Evolutionary conservation across 2,329 filamentous ascomycete genomes (phyloP), one percentile per base, ranked within the genome.

Genomic region (Aspergillus ustus): DNA sequence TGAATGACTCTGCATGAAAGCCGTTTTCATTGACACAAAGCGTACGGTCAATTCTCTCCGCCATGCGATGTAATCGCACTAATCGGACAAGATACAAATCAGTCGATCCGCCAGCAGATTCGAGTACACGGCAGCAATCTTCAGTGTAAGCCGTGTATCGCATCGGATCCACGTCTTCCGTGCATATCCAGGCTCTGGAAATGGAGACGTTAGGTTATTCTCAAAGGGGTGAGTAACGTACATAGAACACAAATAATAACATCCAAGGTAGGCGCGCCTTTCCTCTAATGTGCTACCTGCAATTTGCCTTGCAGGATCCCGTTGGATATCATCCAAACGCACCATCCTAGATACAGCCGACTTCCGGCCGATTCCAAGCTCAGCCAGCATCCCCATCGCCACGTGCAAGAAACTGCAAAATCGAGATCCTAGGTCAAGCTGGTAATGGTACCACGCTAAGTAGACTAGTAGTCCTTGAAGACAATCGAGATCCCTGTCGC

Each of bases 241-340:
- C 84, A 80, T 78, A 9, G 83, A 85, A 15, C 77, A 81, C 31
- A 87, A 63, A 61, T 85, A 86, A 80, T 84, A 87, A 1, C 83
- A 80, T 0, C 83, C 85, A 0, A 85, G 73, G 0, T 86, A 74
- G 0, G 80, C 77, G n/a, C 85, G 77, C 9, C 80, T 77, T 63
- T 87, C 84, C 44, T 86, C 84, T 7, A 83, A 79, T 0, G 80
- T 83, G 4, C 83, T 78, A 2, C 55, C 22, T 67, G 71, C 0
- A 25, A 57, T 46, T 15, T 62, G 20, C 7, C 61, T 51, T 40
- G 64, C 63, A 17, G 34, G 34, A 15, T 40, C 11, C 2, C 5
- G 15, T 40, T 5, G 34, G 15, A 13, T 5, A 40, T 13, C 34
- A 40, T 15, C 34, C 2, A 40, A 15, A 5, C 4, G 11, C 34